Base-by-base conservation (phyloP, 2,329 filamentous ascomycete species). In the Arthrobotrys sinensis region DNA sequence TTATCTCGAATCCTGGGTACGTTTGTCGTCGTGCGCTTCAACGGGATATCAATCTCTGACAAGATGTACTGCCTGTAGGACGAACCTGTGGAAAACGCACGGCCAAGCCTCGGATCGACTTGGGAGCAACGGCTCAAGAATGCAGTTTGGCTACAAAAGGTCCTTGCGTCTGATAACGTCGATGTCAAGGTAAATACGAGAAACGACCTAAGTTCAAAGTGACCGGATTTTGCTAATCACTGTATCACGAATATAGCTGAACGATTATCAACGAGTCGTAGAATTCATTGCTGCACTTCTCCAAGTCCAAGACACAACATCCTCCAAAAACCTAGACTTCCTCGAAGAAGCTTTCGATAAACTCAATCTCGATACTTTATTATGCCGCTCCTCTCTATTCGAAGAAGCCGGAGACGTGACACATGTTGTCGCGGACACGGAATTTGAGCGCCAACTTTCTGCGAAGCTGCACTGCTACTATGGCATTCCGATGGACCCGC, bases 381-480 rank as follows among this genome's bases (percentile, higher is more conserved):
- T 94, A 36, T 88, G 88, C 79, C 87, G 88, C 11, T 93, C 91
- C 0, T 89, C 87, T 19, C 85, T 93, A 1, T 92, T 89, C 82
- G 85, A 87, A 10, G 86, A 88, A n/a, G 87, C 88, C 1, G 87
- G 87, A 19, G 86, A 84, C 21, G 83, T 82, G 11, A 81, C 82
- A 3, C 85, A 87, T 68, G 81, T 79, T 45, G 81, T 84, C 6
- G 85, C 85, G 3, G 80, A 83, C 7, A 86, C 84, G 11, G 84
- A 84, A 28, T 83, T 85, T 63, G 82, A 86, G 38, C 88, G 88
- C 34, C 92, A 93, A 84, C 85, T 88, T 80, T 91, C 89, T 79
- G 92, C 92, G 24, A 91, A 91, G 82, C 84, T 94, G 24, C 91
- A 93, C 82, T 89, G 89, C 80, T 85, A 93, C 32, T 91, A 89